Percentiles rank a stretch among this genome's conserved stretches.
Conservation (phyloP, 2,329 filamentous ascomycete genomes). For the Phaeomoniella chlamydospora region DNA sequence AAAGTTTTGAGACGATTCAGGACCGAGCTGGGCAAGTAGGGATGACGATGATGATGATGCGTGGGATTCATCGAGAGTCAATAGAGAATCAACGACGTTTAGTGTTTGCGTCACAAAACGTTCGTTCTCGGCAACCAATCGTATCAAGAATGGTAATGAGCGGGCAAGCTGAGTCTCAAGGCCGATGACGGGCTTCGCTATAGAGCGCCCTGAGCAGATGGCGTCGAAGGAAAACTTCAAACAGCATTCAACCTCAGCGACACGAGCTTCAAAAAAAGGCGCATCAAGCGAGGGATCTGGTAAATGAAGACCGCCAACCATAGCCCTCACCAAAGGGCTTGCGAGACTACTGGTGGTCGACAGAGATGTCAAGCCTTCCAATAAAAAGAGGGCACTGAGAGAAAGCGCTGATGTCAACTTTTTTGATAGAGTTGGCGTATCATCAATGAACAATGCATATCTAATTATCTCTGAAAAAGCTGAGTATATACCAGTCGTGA, state of each 20-base stretch:
- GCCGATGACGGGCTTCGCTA: conserved; percentile 47
- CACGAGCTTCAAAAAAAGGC: conserved; percentile 38
- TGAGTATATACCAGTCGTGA: conserved; percentile 53
- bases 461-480: conserved; percentile 58
- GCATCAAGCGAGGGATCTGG: conserved; percentile 48
- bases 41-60: conserved; percentile 69
- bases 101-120: conserved; percentile 52
- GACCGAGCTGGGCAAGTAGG: conserved; percentile 76
- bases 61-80: conserved; percentile 51
- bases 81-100: conserved; percentile 56
- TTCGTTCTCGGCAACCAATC: conserved; percentile 58
- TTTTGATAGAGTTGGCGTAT: conserved; percentile 24
- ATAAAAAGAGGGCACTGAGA: conserved; percentile 59
- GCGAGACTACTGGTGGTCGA: conserved; percentile 58
- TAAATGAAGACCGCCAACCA: conserved; percentile 47
- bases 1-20: conserved; percentile 71
- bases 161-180: conserved; percentile 35
- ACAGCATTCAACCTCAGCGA: conserved; percentile 47
- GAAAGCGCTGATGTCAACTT: conserved; percentile 51
- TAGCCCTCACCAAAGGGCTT: conserved; percentile 59
- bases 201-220: conserved; percentile 52
- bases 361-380: conserved; percentile 61
- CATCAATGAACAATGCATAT: conserved; percentile 62
- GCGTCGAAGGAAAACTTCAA: conserved; percentile 54
- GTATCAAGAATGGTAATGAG: conserved; percentile 49